Evolutionary conservation across 164 flowering plant genomes (phyloP).

Genomic region (Stephania japonica): DNA sequence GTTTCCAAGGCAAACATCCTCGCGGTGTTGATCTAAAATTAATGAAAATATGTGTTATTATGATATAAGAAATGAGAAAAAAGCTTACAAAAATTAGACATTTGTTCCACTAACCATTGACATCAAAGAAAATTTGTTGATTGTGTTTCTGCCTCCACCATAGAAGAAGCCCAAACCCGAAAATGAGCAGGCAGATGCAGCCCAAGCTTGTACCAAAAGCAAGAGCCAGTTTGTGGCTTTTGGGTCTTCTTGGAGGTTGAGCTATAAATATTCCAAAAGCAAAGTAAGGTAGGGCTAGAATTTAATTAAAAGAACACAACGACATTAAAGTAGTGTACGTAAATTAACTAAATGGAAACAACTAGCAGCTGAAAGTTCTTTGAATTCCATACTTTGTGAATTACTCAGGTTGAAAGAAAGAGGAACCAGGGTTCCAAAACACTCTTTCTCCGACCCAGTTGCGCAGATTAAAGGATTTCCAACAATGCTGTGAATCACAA

Average conservation of each 20-base stretch:
- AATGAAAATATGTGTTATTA: neutral
- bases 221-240: slow-evolving; percentile 60
- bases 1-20: slow-evolving; percentile 63
- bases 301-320: neutral
- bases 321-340: neutral
- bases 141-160: slow-evolving; percentile 78
- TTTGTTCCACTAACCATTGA: slow-evolving; percentile 25
- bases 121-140: slow-evolving; percentile 79
- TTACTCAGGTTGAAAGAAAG: slow-evolving; percentile 55
- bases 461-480: slow-evolving; percentile 91
- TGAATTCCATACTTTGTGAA: slow-evolving; percentile 45
- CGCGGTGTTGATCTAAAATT: slow-evolving; percentile 43
- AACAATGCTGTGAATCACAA: slow-evolving; percentile 50
- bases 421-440: slow-evolving; percentile 66
- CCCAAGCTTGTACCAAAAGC: slow-evolving; percentile 75
- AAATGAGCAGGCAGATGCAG: slow-evolving; percentile 54
- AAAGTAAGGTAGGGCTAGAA: neutral
- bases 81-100: neutral
- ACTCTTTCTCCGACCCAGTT: slow-evolving; percentile 72
- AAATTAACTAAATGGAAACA: neutral
- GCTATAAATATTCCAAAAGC: slow-evolving; percentile 27
- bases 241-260: slow-evolving; percentile 36
- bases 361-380: neutral
- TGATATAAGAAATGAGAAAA: neutral
- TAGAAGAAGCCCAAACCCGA: slow-evolving; percentile 63